Evolutionary conservation across 176 grass and related monocot species (phyloP).

Genomic region (Thinopyrum elongatum): DNA sequence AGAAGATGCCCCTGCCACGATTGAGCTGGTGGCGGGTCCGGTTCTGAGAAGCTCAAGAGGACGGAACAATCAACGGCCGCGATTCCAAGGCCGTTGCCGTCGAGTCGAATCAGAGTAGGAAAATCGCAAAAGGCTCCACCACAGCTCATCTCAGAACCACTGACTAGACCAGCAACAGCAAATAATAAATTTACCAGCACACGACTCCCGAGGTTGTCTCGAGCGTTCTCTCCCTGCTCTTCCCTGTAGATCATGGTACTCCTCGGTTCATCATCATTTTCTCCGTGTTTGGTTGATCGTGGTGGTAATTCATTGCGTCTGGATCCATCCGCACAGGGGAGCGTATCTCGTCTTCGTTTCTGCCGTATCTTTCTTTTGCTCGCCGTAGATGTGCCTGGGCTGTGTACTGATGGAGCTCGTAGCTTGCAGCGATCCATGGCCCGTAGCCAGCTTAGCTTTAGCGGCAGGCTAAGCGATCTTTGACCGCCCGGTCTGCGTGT

Average conservation of each 20-base stretch:
- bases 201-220: constrained; percentile 15
- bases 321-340: neutral
- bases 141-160: constrained; percentile 21
- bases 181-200: constrained; percentile 33
- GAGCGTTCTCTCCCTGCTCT: neutral
- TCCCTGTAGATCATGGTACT: neutral
- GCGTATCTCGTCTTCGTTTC: neutral
- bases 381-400: neutral
- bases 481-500: constrained; percentile 15
- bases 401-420: neutral
- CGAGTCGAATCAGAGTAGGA: neutral
- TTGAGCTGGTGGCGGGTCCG: constrained; percentile 26
- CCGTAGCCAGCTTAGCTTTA: neutral
- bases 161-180: neutral
- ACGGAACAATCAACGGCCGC: constrained; percentile 72
- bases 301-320: neutral
- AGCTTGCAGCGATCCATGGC: neutral
- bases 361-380: neutral
- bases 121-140: neutral
- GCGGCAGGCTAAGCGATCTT: constrained; percentile 31
- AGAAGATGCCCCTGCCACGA: constrained; percentile 23
- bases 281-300: neutral
- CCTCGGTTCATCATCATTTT: neutral
- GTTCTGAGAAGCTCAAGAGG: constrained; percentile 19
- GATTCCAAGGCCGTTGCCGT: constrained; percentile 54